Conservation (phyloP, 2,329 filamentous ascomycete genomes). For the Torrubiella hemipterigena region DNA sequence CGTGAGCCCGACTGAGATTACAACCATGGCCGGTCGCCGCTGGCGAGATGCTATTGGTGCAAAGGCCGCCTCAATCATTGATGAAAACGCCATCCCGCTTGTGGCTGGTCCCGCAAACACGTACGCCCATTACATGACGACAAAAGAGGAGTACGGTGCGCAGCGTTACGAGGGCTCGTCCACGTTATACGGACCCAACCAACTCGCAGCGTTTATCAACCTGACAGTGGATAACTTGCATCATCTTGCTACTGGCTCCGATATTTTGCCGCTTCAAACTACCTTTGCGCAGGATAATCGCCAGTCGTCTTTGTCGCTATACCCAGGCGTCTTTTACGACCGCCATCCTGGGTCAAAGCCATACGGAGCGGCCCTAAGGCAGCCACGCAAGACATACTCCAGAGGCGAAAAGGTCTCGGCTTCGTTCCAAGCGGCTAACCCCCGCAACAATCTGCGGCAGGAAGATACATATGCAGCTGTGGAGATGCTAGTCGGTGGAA, state of each 20-base stretch:
- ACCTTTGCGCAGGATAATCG: constrained; percentile 68
- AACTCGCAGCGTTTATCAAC: constrained; percentile 79
- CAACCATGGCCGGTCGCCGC: constrained; percentile 80
- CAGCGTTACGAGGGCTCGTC: constrained; percentile 91
- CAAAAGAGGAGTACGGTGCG: constrained; percentile 66
- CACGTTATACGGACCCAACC: constrained; percentile 74
- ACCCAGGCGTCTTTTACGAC: constrained; percentile 67
- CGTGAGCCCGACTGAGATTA: constrained; percentile 75
- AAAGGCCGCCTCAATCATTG: constrained; percentile 33
- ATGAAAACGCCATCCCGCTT: constrained; percentile 58
- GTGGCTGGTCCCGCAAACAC: constrained; percentile 81
- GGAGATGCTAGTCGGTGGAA: constrained; percentile 41
- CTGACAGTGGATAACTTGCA: constrained; percentile 52
- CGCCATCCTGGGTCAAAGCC: constrained; percentile 47
- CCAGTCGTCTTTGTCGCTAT: constrained; percentile 62
- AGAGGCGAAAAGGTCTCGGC: constrained; percentile 51
- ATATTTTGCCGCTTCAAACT: constrained; percentile 32
- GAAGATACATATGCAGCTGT: constrained; percentile 69
- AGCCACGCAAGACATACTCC: constrained; percentile 40
- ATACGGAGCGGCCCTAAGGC: constrained; percentile 56
- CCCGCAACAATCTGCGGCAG: constrained; percentile 72
- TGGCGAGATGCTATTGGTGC: constrained; percentile 65
- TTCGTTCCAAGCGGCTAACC: constrained; percentile 77
- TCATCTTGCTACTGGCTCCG: constrained; percentile 23
- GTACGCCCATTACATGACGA: constrained; percentile 74